phyloP scores from a whole-genome alignment of 208 protist genomes.

The Trypanosoma vivax region DNA sequence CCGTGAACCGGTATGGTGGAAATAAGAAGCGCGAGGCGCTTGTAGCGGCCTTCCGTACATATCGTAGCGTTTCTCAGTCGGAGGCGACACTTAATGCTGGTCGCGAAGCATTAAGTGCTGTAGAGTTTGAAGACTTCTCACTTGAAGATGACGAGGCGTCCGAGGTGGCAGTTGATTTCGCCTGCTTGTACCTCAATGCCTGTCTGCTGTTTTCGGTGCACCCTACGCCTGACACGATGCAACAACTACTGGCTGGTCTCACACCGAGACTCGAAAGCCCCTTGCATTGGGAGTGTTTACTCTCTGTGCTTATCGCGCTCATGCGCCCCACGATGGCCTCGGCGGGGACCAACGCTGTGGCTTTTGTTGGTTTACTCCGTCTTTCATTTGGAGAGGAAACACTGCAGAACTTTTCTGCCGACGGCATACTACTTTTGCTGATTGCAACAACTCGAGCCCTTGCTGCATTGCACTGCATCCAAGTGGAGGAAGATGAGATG shows the following conservation, averaged over 20 bases:
- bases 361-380: constrained; percentile 11
- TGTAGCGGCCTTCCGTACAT: constrained; percentile 16
- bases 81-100: constrained; percentile 1
- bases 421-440: constrained; percentile 7
- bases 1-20: constrained; percentile 21
- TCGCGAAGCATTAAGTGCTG: constrained; percentile 1
- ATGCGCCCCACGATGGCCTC: not conserved
- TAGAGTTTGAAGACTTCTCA: constrained; percentile 13
- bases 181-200: constrained; percentile 22
- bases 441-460: constrained; percentile 3
- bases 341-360: not conserved
- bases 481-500: not conserved
- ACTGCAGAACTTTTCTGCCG: constrained; percentile 7
- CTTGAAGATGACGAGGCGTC: constrained; percentile 13
- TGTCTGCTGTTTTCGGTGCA: constrained; percentile 10
- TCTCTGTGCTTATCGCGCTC: constrained; percentile 9
- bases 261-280: constrained; percentile 7
- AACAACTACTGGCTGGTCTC: constrained; percentile 4
- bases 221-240: constrained; percentile 14
- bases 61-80: constrained; percentile 17
- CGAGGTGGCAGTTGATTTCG: constrained; percentile 19
- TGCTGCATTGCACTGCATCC: not conserved
- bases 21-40: constrained; percentile 11
- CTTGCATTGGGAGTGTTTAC: constrained; percentile 23
- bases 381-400: not conserved